Evolutionary conservation across 352 stramenopile genomes (phyloP).

Genomic region (Thalassiosira ordinaria): DNA sequence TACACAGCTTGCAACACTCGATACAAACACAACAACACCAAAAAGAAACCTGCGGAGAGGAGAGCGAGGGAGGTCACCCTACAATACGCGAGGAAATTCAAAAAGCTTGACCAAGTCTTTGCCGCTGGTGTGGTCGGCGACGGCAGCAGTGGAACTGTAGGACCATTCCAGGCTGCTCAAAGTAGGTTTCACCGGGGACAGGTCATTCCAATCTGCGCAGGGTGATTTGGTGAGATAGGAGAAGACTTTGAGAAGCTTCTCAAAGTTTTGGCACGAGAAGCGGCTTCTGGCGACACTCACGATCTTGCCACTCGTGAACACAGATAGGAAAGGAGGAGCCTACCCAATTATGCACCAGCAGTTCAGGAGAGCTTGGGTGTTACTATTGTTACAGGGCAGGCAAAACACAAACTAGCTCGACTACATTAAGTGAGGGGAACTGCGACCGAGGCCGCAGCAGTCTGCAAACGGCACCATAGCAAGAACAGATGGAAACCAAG

Average conservation of each 20-base stretch:
- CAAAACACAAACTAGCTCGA: not conserved
- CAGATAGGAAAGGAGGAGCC: not conserved
- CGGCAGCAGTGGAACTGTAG: not conserved
- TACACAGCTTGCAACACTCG: constrained; percentile 10
- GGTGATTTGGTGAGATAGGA: not conserved
- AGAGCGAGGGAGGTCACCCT: constrained; percentile 3
- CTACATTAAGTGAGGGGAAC: not conserved
- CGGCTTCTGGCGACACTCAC: not conserved
- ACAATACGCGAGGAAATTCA: constrained; percentile 26
- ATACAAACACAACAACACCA: constrained; percentile 21
- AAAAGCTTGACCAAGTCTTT: constrained; percentile 30
- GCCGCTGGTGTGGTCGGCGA: not conserved
- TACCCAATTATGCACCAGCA: not conserved
- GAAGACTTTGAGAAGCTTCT: not conserved
- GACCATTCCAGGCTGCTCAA: not conserved
- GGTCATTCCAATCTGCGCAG: not conserved
- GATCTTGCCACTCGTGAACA: not conserved
- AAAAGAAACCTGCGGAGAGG: not conserved
- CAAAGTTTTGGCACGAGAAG: not conserved
- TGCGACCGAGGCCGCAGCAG: not conserved
- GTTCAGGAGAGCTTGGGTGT: not conserved
- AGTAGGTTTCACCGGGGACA: not conserved
- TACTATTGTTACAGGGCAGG: not conserved
- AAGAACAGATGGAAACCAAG: not conserved
- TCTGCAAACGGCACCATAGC: not conserved